phyloP scores from a whole-genome alignment of 2,329 filamentous ascomycete genomes.

The Botryotinia narcissicola region DNA sequence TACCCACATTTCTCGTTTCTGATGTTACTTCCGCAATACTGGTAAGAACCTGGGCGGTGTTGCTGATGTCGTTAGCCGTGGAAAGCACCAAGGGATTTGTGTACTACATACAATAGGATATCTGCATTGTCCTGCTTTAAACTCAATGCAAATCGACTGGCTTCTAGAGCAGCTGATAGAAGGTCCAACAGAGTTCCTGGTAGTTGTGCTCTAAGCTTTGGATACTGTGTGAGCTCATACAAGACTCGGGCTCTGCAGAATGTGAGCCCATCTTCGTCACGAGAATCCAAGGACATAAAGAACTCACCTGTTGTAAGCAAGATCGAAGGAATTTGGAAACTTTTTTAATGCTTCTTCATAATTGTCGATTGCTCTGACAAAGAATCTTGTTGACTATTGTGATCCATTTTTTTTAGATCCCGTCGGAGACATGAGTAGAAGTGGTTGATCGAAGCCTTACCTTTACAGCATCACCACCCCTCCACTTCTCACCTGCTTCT shows the following conservation, averaged over 20 bases:
- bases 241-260: constrained; percentile 60
- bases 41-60: constrained; percentile 67
- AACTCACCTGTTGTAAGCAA: constrained; percentile 70
- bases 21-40: constrained; percentile 60
- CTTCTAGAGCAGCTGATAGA: constrained; percentile 58
- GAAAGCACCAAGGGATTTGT: constrained; percentile 7
- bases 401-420: constrained; percentile 1
- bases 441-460: constrained; percentile 23
- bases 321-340: constrained; percentile 63
- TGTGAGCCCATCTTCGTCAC: constrained; percentile 22
- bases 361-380: constrained; percentile 61
- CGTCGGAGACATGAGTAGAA: not conserved
- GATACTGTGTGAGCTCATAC: constrained; percentile 67
- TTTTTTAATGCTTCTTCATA: constrained; percentile 63
- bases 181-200: constrained; percentile 52
- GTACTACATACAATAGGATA: constrained; percentile 52
- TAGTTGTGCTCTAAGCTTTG: constrained; percentile 58
- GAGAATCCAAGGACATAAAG: constrained; percentile 18
- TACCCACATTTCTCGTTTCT: constrained; percentile 43
- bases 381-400: constrained; percentile 46
- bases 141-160: constrained; percentile 59
- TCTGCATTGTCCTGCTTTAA: constrained; percentile 64
- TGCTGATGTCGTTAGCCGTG: constrained; percentile 41
- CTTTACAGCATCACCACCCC: constrained; percentile 67
- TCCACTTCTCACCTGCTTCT: constrained; percentile 72